A percentile compares a stretch with the other conserved stretches of the same genome.
Conservation (phyloP, 2,329 filamentous ascomycete species). For the Bipolaris sorokiniana region DNA sequence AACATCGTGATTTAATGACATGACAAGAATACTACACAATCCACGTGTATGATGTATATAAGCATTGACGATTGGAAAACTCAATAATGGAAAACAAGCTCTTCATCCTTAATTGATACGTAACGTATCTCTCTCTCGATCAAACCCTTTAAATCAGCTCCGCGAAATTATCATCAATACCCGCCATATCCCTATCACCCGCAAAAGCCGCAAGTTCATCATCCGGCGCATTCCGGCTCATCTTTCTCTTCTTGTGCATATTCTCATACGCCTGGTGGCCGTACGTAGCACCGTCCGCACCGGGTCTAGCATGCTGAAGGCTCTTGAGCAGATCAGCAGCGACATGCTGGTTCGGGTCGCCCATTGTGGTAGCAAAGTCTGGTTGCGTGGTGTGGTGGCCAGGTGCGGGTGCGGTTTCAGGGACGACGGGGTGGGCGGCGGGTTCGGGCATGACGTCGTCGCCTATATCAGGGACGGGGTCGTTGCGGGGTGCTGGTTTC, state of each 20-base stretch:
- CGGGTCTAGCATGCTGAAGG: constrained; percentile 35
- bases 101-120: not conserved
- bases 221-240: constrained; percentile 40
- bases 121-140: too few species aligned
- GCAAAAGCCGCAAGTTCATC: constrained; percentile 50
- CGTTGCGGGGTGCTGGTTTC: constrained; percentile 11
- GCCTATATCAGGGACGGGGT: constrained; percentile 31
- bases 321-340: constrained; percentile 42
- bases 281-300: constrained; percentile 31
- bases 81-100: not conserved
- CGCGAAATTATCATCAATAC: constrained; percentile 66
- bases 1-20: too few species aligned
- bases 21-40: too few species aligned
- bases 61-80: too few species aligned
- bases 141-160: constrained; percentile 52
- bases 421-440: constrained; percentile 34
- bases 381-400: constrained; percentile 26
- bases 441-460: constrained; percentile 40
- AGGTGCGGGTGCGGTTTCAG: constrained; percentile 32
- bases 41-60: too few species aligned
- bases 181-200: constrained; percentile 59
- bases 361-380: constrained; percentile 32
- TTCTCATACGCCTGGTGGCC: constrained; percentile 30
- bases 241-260: constrained; percentile 48
- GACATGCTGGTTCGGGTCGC: constrained; percentile 23